These are phyloP conservation scores for Didymella exigua DNA, from an alignment of 2,329 filamentous ascomycete genomes.

Conservation along the genomic window DNA sequence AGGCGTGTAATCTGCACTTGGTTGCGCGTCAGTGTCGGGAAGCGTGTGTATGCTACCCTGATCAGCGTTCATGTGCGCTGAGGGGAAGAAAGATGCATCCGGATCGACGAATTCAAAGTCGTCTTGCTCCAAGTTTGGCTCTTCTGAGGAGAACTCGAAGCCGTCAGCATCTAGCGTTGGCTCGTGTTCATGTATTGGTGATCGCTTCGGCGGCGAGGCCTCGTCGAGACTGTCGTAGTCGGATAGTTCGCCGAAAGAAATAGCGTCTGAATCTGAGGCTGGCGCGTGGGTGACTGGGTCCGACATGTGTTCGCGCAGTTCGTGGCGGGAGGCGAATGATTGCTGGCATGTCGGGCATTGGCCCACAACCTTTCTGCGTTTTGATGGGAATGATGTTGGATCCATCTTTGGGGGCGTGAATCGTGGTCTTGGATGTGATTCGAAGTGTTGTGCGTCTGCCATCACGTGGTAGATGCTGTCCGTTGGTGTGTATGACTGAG, in stretches of 20 bases:
- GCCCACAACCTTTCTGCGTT: slow-evolving; percentile 7
- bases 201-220: not conserved
- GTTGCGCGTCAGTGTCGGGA: slow-evolving; percentile 1
- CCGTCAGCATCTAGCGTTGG: slow-evolving; percentile 13
- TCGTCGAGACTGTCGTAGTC: slow-evolving; percentile 5
- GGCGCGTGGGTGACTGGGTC: slow-evolving; percentile 11
- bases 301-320: slow-evolving; percentile 12
- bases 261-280: slow-evolving; percentile 9
- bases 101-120: not conserved
- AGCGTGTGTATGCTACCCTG: slow-evolving; percentile 6
- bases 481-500: not conserved
- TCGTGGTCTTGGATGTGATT: not conserved
- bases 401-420: not conserved
- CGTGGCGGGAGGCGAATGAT: slow-evolving; percentile 9
- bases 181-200: not conserved
- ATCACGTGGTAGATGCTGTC: slow-evolving; percentile 5
- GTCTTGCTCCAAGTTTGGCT: not conserved
- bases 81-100: not conserved
- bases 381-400: not conserved
- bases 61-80: not conserved
- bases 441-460: slow-evolving; percentile 8
- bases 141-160: slow-evolving; percentile 5
- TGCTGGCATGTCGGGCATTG: slow-evolving; percentile 14
- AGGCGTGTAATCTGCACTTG: not conserved
- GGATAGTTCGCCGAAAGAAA: slow-evolving; percentile 17